Conservation (phyloP, 202 grass and related monocot species). For the Sporobolus alterniflorus region DNA sequence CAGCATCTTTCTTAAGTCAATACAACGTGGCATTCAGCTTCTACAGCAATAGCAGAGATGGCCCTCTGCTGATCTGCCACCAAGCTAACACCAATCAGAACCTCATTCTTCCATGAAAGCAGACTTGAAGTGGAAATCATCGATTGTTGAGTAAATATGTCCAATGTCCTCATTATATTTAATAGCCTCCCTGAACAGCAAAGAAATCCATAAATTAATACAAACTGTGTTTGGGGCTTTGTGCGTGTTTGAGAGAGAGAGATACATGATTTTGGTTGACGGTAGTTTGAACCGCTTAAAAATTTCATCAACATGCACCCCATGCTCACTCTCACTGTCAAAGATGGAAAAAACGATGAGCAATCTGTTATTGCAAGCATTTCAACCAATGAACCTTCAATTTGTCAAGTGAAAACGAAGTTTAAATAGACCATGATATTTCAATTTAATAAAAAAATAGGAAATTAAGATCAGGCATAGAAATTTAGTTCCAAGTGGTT, state of each 20-base stretch:
- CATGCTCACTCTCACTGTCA: slow-evolving; percentile 76
- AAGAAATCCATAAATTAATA: background rate
- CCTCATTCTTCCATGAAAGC: background rate
- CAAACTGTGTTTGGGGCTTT: background rate
- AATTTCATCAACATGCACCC: slow-evolving; percentile 85
- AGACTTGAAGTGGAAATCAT: slow-evolving; percentile 16
- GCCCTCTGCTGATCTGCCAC: background rate
- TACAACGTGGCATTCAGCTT: background rate
- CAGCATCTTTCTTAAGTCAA: background rate
- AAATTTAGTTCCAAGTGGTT: background rate
- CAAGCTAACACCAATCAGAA: background rate
- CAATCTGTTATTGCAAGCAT: background rate
- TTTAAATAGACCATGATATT: background rate
- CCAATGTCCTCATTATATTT: background rate
- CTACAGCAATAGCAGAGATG: background rate
- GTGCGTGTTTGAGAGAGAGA: background rate
- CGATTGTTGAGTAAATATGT: slow-evolving; percentile 15
- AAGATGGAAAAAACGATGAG: background rate
- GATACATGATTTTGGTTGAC: slow-evolving; percentile 49
- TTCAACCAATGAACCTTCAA: background rate
- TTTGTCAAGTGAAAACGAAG: background rate
- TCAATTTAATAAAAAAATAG: background rate
- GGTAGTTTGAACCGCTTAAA: slow-evolving; percentile 56
- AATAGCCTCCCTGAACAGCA: slow-evolving; percentile 15
- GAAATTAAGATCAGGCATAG: background rate